These are phyloP conservation scores for Daedalea quercina DNA, from an alignment of 768 basidiomycete genomes.

Conservation along the genomic window DNA sequence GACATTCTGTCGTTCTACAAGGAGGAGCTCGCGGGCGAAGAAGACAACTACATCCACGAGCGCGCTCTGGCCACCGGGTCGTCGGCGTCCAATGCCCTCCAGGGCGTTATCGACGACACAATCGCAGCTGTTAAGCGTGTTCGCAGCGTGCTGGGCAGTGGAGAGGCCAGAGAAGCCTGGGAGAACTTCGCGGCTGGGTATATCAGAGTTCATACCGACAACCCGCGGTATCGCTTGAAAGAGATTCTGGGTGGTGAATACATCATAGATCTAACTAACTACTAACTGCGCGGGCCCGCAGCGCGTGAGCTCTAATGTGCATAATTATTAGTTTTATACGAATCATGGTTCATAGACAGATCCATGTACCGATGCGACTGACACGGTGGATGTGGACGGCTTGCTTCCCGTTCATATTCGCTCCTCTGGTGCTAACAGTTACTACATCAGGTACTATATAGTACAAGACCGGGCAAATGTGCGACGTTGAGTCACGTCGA, in stretches of 20 bases:
- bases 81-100: not conserved
- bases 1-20: conserved; percentile 17
- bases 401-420: no score
- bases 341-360: no score
- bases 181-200: conserved; percentile 1
- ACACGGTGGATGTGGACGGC: no score
- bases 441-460: no score
- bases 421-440: no score
- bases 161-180: conserved; percentile 1
- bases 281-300: no score
- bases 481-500: no score
- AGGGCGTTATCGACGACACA: conserved; percentile 6
- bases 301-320: no score
- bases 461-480: no score
- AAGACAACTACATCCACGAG: conserved; percentile 10
- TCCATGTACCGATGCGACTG: no score
- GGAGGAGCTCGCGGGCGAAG: conserved; percentile 10
- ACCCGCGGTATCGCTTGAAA: conserved; percentile 4
- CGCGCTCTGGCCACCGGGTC: conserved; percentile 7
- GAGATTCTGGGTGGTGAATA: conserved; percentile 3
- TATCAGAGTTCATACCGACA: conserved; percentile 2
- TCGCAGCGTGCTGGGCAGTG: conserved; percentile 1
- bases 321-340: no score
- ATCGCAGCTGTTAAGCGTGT: not conserved
- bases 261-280: not conserved